Base-by-base conservation (phyloP, 2,329 filamentous ascomycete genomes). In the Thermoascus crustaceus region DNA sequence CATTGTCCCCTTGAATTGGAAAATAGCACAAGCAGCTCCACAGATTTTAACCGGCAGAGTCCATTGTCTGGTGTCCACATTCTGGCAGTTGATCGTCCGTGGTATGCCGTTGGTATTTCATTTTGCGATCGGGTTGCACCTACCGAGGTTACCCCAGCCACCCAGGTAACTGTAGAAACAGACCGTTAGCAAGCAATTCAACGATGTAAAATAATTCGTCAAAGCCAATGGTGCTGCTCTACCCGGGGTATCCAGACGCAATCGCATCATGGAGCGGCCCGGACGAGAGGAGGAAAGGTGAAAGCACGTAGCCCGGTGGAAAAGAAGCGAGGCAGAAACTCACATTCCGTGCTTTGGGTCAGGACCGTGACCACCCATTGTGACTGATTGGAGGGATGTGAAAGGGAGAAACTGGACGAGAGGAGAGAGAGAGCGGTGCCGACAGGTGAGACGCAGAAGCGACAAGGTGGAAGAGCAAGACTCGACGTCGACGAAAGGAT, bases 121-220 rank as follows among this genome's bases (percentile, higher is more conserved):
- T 37, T 13, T 5, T 19, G 21, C n/a, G 34, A 16, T 27, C 11
- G 25, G 10, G 19, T 5, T 25, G 48, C 48, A 76, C 78, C 69
- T 76, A 86, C 82, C 83, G 47, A 88, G 67, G 54, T 70, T 67
- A 55, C 84, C 84, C 82, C 83, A 89, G 62, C 66, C 66, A 50
- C 84, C 84, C 40, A 88, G 67, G 64, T 71, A 87, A 60, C 84
- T 88, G 52, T 48, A 44, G 13, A 42, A 41, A 36, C 17, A 34
- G 30, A 24, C 34, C 18, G 46, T 64, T 42, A 61, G 54, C 40
- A 41, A 34, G 9, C 10, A 13, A 7, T 13, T 23, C 33, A 37
- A 32, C n/a, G 27, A 38, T 31, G 14, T 5, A 38, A 8, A 33
- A n/a, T n/a, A n/a, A n/a, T n/a, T n/a, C n/a, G n/a, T n/a, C n/a